phyloP scores from a whole-genome alignment of 768 basidiomycete genomes.

The Coprinellus micaceus region DNA sequence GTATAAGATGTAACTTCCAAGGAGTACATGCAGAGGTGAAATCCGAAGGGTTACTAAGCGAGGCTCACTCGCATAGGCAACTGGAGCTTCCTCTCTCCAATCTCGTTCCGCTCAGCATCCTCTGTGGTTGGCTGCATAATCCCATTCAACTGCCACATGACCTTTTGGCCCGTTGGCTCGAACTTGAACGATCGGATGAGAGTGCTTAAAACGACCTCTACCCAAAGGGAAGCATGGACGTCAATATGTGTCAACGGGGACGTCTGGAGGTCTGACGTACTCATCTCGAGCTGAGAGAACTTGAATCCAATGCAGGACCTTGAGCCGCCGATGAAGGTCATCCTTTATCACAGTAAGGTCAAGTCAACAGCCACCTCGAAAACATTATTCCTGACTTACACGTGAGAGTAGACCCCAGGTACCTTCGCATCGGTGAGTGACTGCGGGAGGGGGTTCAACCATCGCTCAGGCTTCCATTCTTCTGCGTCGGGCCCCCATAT shows the following conservation, averaged over 20 bases:
- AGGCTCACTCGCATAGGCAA: background rate
- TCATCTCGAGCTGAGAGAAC: background rate
- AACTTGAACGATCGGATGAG: background rate
- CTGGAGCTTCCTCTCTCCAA: background rate
- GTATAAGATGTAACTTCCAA: too few relatives aligned
- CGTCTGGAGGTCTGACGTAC: background rate
- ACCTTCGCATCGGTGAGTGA: background rate
- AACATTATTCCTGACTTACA: background rate
- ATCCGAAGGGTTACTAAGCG: background rate
- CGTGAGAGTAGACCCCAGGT: conserved; percentile 5
- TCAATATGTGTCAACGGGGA: background rate
- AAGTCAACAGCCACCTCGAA: background rate
- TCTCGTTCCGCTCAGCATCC: background rate
- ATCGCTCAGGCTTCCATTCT: background rate
- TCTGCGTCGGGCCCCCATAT: conserved; percentile 2
- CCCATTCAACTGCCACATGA: background rate
- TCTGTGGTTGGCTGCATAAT: background rate
- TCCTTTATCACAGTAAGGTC: background rate
- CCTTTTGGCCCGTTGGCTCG: background rate
- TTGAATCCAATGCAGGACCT: background rate
- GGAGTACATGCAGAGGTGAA: too few relatives aligned
- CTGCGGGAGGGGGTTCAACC: background rate
- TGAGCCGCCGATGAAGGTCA: background rate
- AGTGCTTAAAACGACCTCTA: background rate
- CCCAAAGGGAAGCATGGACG: background rate